Conservation (phyloP, 2,329 filamentous ascomycete species). For the Cercospora sojina region DNA sequence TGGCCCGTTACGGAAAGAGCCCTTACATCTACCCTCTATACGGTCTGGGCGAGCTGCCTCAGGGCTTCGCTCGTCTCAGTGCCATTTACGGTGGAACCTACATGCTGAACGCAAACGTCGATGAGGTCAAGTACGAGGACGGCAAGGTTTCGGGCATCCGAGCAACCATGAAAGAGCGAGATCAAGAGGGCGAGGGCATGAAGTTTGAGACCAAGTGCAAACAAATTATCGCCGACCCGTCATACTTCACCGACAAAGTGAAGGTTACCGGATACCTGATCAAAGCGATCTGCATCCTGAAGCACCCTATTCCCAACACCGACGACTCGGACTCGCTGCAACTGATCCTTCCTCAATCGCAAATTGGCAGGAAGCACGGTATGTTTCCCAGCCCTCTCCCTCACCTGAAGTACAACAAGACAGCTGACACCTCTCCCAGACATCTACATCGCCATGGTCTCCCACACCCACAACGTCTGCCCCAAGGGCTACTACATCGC, state of each 20-base stretch:
- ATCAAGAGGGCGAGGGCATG: slow-evolving; percentile 72
- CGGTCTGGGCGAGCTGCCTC: slow-evolving; percentile 92
- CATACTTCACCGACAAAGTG: slow-evolving; percentile 90
- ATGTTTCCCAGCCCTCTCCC: slow-evolving; percentile 37
- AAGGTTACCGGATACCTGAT: slow-evolving; percentile 85
- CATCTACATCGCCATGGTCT: slow-evolving; percentile 95
- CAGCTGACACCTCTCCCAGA: slow-evolving; percentile 53
- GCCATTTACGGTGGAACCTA: slow-evolving; percentile 99
- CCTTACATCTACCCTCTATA: slow-evolving; percentile 99
- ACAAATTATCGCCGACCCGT: slow-evolving; percentile 93
- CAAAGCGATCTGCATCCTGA: slow-evolving; percentile 95
- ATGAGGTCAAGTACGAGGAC: slow-evolving; percentile 76
- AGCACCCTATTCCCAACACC: slow-evolving; percentile 89
- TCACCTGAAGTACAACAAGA: not conserved
- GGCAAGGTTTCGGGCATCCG: slow-evolving; percentile 92
- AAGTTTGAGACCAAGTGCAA: slow-evolving; percentile 95
- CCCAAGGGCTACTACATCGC: slow-evolving; percentile 99
- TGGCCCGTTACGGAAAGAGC: slow-evolving; percentile 95
- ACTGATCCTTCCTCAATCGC: slow-evolving; percentile 95
- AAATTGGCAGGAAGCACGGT: slow-evolving; percentile 96
- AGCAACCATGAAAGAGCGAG: slow-evolving; percentile 89
- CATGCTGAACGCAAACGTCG: slow-evolving; percentile 95
- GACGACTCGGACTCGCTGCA: slow-evolving; percentile 86
- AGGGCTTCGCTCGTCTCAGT: slow-evolving; percentile 94
- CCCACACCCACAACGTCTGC: slow-evolving; percentile 94